Percentiles rank a stretch among this genome's conserved stretches.
Evolutionary conservation across 2,329 filamentous ascomycete species (phyloP).

Genomic region (Daldinia sp.): DNA sequence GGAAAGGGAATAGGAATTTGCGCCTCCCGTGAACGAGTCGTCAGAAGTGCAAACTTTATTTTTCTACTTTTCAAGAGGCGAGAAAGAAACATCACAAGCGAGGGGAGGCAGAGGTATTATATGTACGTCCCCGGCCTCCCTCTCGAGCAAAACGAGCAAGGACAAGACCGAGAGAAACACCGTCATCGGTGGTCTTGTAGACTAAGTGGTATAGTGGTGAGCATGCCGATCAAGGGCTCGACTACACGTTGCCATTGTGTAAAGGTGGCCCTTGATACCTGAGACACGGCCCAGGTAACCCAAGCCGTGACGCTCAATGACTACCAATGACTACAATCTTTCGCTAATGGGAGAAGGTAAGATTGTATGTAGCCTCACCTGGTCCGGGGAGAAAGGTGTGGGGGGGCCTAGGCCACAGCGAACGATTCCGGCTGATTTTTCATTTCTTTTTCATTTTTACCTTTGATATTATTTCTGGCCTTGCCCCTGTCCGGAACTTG

Average conservation of each 20-base stretch:
- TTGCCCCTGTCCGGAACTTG: slow-evolving; percentile 28
- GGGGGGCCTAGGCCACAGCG: slow-evolving; percentile 24
- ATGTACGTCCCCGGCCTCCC: slow-evolving; percentile 1
- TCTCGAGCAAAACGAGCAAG: slow-evolving; percentile 6
- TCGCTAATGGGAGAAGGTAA: slow-evolving; percentile 29
- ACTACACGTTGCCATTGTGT: slow-evolving; percentile 21
- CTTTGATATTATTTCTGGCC: slow-evolving; percentile 15
- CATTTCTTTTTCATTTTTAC: slow-evolving; percentile 12
- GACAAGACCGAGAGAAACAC: slow-evolving; percentile 7
- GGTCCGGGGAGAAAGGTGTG: slow-evolving; percentile 20
- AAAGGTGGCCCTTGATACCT: slow-evolving; percentile 7
- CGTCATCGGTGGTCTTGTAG: slow-evolving; percentile 31
- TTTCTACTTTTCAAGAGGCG: background rate
- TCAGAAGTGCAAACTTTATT: slow-evolving; percentile 12
- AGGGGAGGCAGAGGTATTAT: slow-evolving; percentile 29
- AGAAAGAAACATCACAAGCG: slow-evolving; percentile 1
- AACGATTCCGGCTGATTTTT: slow-evolving; percentile 27
- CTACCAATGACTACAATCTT: slow-evolving; percentile 33
- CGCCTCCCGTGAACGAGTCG: slow-evolving; percentile 1
- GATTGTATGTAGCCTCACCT: slow-evolving; percentile 34
- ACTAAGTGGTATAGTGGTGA: slow-evolving; percentile 16
- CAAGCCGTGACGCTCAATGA: slow-evolving; percentile 24
- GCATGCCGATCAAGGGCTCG: slow-evolving; percentile 25
- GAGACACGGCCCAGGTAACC: slow-evolving; percentile 4
- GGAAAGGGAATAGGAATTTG: slow-evolving; percentile 3